Percentiles rank a stretch among this genome's conserved stretches.
Evolutionary conservation across 106 monocot genomes (phyloP).

Genomic region (Phalaenopsis equestris): DNA sequence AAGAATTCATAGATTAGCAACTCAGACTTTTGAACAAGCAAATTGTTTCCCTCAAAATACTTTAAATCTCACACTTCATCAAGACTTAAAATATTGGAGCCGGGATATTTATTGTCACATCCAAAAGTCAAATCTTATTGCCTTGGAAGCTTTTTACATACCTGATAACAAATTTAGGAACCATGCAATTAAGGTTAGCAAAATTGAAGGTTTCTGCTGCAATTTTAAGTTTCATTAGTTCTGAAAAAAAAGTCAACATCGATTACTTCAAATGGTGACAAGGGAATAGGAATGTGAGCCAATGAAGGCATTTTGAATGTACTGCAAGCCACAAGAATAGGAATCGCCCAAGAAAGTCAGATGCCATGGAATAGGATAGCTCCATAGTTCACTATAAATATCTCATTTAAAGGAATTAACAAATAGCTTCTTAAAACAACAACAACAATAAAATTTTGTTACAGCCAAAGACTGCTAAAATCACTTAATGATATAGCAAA

Average conservation of each 20-base stretch:
- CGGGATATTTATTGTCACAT: background rate
- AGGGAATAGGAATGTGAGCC: background rate
- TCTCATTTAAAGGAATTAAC: background rate
- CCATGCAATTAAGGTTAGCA: too few species aligned
- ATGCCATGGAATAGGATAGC: background rate
- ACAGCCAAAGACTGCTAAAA: background rate
- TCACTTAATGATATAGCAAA: background rate
- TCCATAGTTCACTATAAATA: background rate
- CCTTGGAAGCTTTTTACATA: background rate
- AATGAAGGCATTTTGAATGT: background rate
- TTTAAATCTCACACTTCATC: background rate
- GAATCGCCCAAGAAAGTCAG: background rate
- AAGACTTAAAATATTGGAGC: background rate
- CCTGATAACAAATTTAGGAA: background rate
- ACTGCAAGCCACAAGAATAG: background rate
- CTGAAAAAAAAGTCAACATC: background rate
- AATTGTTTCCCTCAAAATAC: background rate
- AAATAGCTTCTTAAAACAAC: background rate
- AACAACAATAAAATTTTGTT: background rate
- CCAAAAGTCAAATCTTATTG: background rate
- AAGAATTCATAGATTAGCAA: background rate
- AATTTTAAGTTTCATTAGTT: too few species aligned
- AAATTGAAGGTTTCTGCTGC: too few species aligned
- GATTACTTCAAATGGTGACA: background rate
- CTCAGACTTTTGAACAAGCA: background rate